Conservation (phyloP, 2,329 filamentous ascomycete genomes). For the Diaporthe sp. region DNA sequence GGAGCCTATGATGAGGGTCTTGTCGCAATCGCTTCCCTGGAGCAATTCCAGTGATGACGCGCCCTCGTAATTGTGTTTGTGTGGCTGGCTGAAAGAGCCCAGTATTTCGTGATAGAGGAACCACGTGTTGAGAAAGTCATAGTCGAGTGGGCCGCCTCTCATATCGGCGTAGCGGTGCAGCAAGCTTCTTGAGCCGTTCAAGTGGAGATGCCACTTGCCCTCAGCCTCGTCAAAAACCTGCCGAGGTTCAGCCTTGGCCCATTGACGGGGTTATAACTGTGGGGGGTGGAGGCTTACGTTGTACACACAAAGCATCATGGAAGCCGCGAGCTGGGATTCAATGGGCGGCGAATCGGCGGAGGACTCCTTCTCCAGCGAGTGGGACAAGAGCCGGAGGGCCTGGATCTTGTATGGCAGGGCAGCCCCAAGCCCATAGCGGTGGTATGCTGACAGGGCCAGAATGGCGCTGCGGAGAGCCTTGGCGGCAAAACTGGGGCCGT, state of each 20-base stretch:
- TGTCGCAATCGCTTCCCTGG: constrained; percentile 49
- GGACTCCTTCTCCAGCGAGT: constrained; percentile 51
- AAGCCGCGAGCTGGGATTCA: constrained; percentile 59
- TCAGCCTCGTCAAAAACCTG: constrained; percentile 64
- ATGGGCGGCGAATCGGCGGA: constrained; percentile 46
- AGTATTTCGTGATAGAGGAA: constrained; percentile 63
- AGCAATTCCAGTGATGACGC: constrained; percentile 48
- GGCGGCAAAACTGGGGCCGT: constrained; percentile 50
- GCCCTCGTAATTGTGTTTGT: constrained; percentile 42
- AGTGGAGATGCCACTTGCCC: constrained; percentile 60
- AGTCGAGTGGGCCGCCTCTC: constrained; percentile 47
- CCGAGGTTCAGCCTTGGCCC: constrained; percentile 38
- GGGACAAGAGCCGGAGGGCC: constrained; percentile 56
- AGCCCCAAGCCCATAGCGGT: constrained; percentile 54
- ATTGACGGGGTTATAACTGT: neutral
- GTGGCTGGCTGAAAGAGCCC: constrained; percentile 57
- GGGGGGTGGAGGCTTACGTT: constrained; percentile 53
- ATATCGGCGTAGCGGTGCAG: constrained; percentile 45
- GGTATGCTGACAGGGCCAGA: constrained; percentile 59
- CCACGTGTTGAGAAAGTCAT: constrained; percentile 60
- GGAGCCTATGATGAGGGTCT: constrained; percentile 58
- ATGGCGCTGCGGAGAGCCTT: constrained; percentile 59
- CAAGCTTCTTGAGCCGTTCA: constrained; percentile 58
- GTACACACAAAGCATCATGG: constrained; percentile 66
- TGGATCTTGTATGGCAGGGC: constrained; percentile 58